These are phyloP conservation scores for Agrocybe praecox DNA, from an alignment of 768 basidiomycete genomes.

Conservation along the genomic window DNA sequence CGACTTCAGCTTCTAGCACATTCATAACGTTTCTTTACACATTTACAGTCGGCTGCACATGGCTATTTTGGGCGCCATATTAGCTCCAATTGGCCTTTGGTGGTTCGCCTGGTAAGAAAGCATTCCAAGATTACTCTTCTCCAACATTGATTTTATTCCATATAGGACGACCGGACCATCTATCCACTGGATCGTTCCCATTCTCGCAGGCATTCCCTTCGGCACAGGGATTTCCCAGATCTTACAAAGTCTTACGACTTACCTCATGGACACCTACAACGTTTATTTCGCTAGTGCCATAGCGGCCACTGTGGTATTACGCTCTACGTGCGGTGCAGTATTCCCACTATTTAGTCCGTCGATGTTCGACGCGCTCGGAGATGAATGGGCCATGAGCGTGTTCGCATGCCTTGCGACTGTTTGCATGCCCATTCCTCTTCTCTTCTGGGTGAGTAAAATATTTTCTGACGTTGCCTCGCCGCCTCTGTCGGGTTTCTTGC, in stretches of 20 bases:
- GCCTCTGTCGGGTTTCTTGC: not conserved
- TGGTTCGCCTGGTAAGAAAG: conserved; percentile 63
- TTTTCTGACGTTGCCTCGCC: not conserved
- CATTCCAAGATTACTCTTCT: not conserved
- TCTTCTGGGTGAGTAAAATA: conserved; percentile 51
- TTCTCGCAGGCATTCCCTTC: conserved; percentile 68
- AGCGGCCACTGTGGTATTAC: conserved; percentile 68
- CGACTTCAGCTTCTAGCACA: not conserved
- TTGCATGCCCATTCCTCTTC: conserved; percentile 57
- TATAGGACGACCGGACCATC: conserved; percentile 51
- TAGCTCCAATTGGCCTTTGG: conserved; percentile 61
- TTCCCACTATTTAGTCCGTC: conserved; percentile 62
- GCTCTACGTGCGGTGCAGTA: conserved; percentile 61
- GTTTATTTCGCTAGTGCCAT: conserved; percentile 70
- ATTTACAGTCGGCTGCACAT: conserved; percentile 55
- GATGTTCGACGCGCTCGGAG: conserved; percentile 55
- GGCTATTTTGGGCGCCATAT: conserved; percentile 52
- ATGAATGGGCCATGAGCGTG: conserved; percentile 55
- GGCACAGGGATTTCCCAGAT: conserved; percentile 67
- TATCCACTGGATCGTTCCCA: conserved; percentile 68
- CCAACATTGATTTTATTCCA: not conserved
- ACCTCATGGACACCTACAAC: conserved; percentile 73
- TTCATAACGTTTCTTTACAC: not conserved
- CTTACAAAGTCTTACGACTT: conserved; percentile 64
- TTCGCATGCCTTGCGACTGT: conserved; percentile 53